Base-by-base conservation (phyloP, 2,329 filamentous ascomycete species). In the Dactylellina drechsleri region DNA sequence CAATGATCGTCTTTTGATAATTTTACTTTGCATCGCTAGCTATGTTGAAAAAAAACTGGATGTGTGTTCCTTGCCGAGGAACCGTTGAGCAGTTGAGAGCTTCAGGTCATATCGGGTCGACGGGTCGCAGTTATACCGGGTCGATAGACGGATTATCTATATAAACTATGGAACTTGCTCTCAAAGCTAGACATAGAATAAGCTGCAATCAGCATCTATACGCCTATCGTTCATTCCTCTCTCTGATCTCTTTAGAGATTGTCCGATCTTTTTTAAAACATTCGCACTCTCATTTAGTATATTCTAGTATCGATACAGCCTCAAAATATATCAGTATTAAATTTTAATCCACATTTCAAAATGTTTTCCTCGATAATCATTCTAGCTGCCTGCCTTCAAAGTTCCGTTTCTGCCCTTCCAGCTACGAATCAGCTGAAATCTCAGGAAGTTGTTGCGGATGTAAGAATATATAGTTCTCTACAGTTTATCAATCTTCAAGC, bases 401-500 rank as follows among this genome's bases (percentile, higher is more conserved):
- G 47, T n/a, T 23, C 2, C 18, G 47, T 18, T 13, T n/a, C 47
- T 18, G 18, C 16, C 18, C 15, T 52, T 18, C 47, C 47, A 20
- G 12, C 16, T 20, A 23, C 16, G 3, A 23, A 23, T 23, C 16
- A 23, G 4, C 20, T 20, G 7, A 40, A 36, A 20, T 41, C 31
- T n/a, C 28, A 43, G 41, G 54, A 43, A 43, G 36, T 58, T 15
- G 15, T 58, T 7, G 54, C 54, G 7, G 54, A 58, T 23, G 54
- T 58, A 40, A 20, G 54, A 18, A 23, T 43, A 36, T 36, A 36
- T 36, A 2, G 31, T 36, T 36, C 26, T 28, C 5, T 36, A 36
- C 10, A 36, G 31, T 36, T 36, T 31, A 26, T 52, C 15, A 52
- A 52, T 7, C 16, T 52, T 8, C n/a, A n/a, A 52, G 20, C 47